A percentile compares a stretch with the other conserved stretches of the same genome.
Conservation (phyloP, 2,329 filamentous ascomycete species). For the Phyllosticta paracitricarpa region DNA sequence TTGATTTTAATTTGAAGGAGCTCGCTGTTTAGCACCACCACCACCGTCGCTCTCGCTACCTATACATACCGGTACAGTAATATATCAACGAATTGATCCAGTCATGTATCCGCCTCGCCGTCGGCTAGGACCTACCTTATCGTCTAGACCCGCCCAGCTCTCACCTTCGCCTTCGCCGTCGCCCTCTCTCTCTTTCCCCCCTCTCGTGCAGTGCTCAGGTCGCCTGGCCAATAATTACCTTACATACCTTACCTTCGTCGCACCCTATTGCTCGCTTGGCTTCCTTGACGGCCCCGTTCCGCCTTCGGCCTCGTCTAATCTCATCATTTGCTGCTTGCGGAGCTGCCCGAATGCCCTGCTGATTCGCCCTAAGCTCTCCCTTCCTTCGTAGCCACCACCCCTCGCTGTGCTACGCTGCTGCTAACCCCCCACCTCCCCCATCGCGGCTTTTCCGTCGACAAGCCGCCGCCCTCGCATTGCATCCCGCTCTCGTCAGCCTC, state of each 20-base stretch:
- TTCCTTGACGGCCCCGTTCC: not conserved
- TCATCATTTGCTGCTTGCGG: not conserved
- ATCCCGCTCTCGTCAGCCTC: slow-evolving; percentile 5
- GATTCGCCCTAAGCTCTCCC: not conserved
- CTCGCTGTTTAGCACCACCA: too few relatives aligned
- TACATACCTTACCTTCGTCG: too few relatives aligned
- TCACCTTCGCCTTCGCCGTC: too few relatives aligned
- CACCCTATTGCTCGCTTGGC: too few relatives aligned
- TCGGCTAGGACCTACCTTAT: too few relatives aligned
- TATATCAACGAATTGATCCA: too few relatives aligned
- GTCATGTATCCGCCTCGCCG: too few relatives aligned
- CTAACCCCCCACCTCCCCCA: not conserved
- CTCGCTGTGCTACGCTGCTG: not conserved
- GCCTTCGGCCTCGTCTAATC: not conserved
- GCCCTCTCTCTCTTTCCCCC: too few relatives aligned
- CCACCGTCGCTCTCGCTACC: too few relatives aligned
- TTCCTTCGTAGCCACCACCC: not conserved
- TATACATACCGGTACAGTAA: too few relatives aligned
- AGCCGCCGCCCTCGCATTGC: not conserved
- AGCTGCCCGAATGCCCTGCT: not conserved
- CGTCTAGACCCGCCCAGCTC: too few relatives aligned
- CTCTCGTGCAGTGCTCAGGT: not conserved
- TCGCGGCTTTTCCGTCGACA: not conserved
- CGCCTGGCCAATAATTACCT: not conserved
- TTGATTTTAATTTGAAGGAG: too few relatives aligned